Conservation (phyloP, 306 rosid genomes). For the Citrullus colocynthis region DNA sequence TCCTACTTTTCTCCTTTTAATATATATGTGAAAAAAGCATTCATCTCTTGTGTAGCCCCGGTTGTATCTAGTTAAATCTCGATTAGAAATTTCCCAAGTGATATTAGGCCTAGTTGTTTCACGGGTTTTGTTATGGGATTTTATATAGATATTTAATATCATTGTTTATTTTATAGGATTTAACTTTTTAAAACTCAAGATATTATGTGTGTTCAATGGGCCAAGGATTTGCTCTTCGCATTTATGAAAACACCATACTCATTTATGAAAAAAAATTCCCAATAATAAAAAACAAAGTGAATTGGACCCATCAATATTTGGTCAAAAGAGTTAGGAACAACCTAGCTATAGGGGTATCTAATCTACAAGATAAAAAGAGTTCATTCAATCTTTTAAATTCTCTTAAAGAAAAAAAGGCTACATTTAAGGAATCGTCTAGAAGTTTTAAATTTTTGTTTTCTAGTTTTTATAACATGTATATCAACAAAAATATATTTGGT, state of each 20-base stretch:
- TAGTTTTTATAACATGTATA: not conserved
- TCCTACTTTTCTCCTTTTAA: too few relatives aligned
- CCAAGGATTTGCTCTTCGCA: not conserved
- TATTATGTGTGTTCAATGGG: not conserved
- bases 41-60: too few relatives aligned
- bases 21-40: too few relatives aligned
- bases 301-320: not conserved
- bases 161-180: too few relatives aligned
- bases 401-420: not conserved
- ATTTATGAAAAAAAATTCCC: not conserved
- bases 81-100: too few relatives aligned
- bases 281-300: not conserved
- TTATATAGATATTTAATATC: too few relatives aligned
- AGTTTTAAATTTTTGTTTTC: not conserved
- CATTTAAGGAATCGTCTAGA: not conserved
- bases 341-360: not conserved
- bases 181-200: too few relatives aligned
- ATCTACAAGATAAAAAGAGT: not conserved
- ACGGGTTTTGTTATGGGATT: too few relatives aligned
- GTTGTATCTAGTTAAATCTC: too few relatives aligned
- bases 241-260: not conserved
- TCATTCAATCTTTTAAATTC: not conserved
- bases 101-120: too few relatives aligned
- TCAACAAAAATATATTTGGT: not conserved
- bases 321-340: not conserved